Base-by-base conservation (phyloP, 768 basidiomycete genomes). In the Austroboletus eburneus region DNA sequence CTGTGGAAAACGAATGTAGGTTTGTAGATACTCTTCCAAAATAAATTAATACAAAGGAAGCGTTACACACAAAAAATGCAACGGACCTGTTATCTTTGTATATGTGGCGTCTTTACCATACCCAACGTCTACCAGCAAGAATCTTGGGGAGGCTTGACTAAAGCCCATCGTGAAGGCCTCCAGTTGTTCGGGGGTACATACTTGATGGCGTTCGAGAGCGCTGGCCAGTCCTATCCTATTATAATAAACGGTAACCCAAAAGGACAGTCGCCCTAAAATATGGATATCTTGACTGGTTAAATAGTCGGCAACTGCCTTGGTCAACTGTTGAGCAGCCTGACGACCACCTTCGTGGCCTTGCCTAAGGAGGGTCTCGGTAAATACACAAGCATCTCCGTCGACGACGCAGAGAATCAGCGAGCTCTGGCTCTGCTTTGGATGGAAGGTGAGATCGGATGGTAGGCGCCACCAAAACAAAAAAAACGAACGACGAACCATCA, bases 161-260 rank as follows among this genome's bases (percentile, higher is more conserved):
- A 91, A 87, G 34, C 87, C 83, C 56, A 74, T 67, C 47, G 80
- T 67, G 65, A 90, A 90, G n/a, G 72, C 75, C 40, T 85, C 79
- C 52, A 87, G 75, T 51, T 87, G 83, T 40, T 83, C 82, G 18
- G 70, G 69, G 38, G 75, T 76, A 59, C 85, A 87, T 43, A 82
- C 63, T 42, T 75, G 72, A 55, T 76, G 72, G 25, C 67, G 68
- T 46, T 76, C 64, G 30, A 86, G 72, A 41, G 67, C 65, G 42
- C 78, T 76, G 10, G 74, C 61, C 37, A 85, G 66, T 25, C 76
- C 76, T 43, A 66, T 57, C 65, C 77, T 83, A 72, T 85, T 86
- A 66, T 79, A 76, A 69, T 80, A 88, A 51, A 89, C 62, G 36
- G 79, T 79, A 41, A 86, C 77, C 85, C 84, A 88, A 63, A 87